Percentiles rank a stretch among this genome's conserved stretches.
phyloP scores from a whole-genome alignment of 139 green algal genomes.

The Mesotaenium endlicherianum region DNA sequence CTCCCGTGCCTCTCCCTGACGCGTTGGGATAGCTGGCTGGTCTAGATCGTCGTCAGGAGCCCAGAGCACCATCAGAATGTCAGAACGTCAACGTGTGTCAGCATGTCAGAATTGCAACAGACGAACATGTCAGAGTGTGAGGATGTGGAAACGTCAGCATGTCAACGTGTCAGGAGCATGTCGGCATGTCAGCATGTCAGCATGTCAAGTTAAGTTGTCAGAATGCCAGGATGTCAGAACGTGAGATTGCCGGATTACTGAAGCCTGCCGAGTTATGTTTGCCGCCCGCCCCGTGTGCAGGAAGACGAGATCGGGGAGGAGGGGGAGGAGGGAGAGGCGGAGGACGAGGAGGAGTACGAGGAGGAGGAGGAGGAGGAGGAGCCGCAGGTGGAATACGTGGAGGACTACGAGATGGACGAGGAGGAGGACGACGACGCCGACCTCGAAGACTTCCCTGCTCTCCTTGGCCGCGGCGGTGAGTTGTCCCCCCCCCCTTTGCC shows the following conservation, averaged over 20 bases:
- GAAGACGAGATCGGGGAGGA: background rate
- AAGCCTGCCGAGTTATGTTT: background rate
- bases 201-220: no score
- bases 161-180: no score
- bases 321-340: slow-evolving; percentile 61
- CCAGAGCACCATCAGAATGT: no score
- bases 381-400: slow-evolving; percentile 68
- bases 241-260: no score
- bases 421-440: slow-evolving; percentile 51
- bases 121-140: no score
- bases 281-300: background rate
- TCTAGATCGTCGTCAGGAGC: no score
- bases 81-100: no score
- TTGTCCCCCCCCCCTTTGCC: background rate
- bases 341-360: slow-evolving; percentile 70
- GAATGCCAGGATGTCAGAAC: no score
- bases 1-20: no score
- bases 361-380: slow-evolving; percentile 62
- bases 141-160: no score
- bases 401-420: slow-evolving; percentile 63
- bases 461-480: background rate
- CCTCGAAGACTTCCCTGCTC: background rate
- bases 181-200: background rate
- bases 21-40: no score
- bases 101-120: no score